A percentile compares a stretch with the other conserved stretches of the same genome.
These are phyloP conservation scores for Enterospora canceri DNA, from an alignment of 371 early-diverging fungal species.

Conservation along the genomic window DNA sequence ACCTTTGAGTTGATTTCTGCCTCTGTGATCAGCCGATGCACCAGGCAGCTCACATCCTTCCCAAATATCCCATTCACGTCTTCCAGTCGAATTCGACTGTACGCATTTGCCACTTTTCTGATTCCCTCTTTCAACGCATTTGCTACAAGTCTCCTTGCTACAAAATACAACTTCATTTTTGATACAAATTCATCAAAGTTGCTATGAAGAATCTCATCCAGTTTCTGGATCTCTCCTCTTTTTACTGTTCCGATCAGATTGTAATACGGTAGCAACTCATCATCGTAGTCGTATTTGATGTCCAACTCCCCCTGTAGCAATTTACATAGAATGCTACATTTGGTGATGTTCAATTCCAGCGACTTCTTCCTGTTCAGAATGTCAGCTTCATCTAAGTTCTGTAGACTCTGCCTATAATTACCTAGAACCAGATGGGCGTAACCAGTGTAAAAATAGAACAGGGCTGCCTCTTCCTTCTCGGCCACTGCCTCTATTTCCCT, in stretches of 20 bases:
- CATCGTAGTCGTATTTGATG: constrained; percentile 13
- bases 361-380: constrained; percentile 11
- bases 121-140: constrained; percentile 43
- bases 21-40: constrained; percentile 18
- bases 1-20: constrained; percentile 16
- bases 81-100: constrained; percentile 19
- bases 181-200: constrained; percentile 7
- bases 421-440: constrained; percentile 28
- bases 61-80: constrained; percentile 20
- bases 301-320: constrained; percentile 21
- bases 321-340: constrained; percentile 29
- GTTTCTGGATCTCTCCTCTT: constrained; percentile 16
- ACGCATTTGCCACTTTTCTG: constrained; percentile 22
- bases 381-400: constrained; percentile 11
- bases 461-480: constrained; percentile 12
- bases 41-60: constrained; percentile 16
- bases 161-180: constrained; percentile 22
- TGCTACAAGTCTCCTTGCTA: constrained; percentile 20
- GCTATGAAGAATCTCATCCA: constrained; percentile 14
- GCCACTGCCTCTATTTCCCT: too few relatives aligned
- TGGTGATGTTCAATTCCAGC: background rate
- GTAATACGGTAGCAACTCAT: constrained; percentile 24
- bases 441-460: constrained; percentile 34
- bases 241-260: constrained; percentile 22
- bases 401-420: constrained; percentile 16